Conservation (phyloP, 345 rosid species). For the Dipteronia sinensis region DNA sequence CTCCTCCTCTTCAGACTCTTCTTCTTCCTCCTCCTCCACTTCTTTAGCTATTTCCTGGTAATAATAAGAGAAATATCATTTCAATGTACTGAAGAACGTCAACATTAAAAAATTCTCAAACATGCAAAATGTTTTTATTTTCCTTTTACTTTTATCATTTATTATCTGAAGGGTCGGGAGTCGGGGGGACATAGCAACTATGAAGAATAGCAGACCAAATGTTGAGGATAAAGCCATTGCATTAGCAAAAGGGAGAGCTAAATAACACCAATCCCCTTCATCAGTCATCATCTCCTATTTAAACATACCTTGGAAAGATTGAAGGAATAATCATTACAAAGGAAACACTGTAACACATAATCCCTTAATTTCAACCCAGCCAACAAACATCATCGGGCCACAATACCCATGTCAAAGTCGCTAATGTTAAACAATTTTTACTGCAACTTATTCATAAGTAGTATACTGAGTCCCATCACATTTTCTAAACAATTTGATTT, state of each 20-base stretch:
- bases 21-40: slow-evolving; percentile 36
- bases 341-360: too few relatives aligned
- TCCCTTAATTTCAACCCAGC: too few relatives aligned
- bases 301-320: background rate
- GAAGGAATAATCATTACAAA: background rate
- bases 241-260: background rate
- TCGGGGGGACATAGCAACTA: background rate
- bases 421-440: too few relatives aligned
- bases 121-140: background rate
- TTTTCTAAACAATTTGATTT: background rate
- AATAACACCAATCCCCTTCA: background rate
- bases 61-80: slow-evolving; percentile 7
- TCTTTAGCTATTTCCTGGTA: slow-evolving; percentile 47
- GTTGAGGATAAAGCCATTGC: background rate
- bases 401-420: too few relatives aligned
- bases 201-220: background rate
- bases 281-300: background rate
- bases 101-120: background rate
- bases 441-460: too few relatives aligned
- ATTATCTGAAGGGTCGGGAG: background rate
- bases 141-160: background rate
- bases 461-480: background rate
- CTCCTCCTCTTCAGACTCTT: slow-evolving; percentile 49
- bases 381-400: too few relatives aligned
- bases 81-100: background rate